These are phyloP conservation scores for Penicillium waksmanii DNA, from an alignment of 495 filamentous ascomycete species.

Conservation along the genomic window DNA sequence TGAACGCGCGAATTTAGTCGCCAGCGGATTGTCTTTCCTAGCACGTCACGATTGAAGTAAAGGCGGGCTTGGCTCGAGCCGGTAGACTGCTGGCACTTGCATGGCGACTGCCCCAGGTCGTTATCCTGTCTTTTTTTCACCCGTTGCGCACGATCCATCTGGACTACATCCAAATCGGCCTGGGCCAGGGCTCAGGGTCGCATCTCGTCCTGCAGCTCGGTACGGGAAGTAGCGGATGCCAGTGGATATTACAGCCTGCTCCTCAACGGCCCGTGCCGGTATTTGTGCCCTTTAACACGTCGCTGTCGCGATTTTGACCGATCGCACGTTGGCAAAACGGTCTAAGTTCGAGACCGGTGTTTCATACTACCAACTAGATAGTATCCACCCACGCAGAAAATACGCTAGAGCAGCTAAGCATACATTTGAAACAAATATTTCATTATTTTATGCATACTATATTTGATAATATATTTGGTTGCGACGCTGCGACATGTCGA, in stretches of 20 bases:
- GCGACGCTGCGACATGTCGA: not conserved
- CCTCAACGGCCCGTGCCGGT: conserved; percentile 1
- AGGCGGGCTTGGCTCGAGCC: too few relatives aligned
- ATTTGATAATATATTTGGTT: too few relatives aligned
- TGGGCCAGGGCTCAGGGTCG: not conserved
- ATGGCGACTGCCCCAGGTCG: too few relatives aligned
- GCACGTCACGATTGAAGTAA: too few relatives aligned
- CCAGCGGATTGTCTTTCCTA: too few relatives aligned
- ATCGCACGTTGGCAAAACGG: not conserved
- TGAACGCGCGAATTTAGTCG: too few relatives aligned
- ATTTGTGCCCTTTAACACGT: not conserved
- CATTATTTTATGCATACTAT: too few relatives aligned
- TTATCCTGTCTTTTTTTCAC: not conserved
- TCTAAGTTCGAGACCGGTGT: not conserved
- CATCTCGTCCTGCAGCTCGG: not conserved
- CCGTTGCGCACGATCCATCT: not conserved
- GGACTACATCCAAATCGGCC: not conserved
- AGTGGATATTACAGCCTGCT: not conserved
- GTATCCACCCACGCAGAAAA: too few relatives aligned
- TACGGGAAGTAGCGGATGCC: not conserved
- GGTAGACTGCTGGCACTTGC: too few relatives aligned
- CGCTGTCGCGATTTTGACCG: not conserved
- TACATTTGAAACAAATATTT: too few relatives aligned
- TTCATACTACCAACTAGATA: not conserved
- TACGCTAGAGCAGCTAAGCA: too few relatives aligned